These are phyloP conservation scores for Lentinus polychrous DNA, from an alignment of 1,284 basidiomycete species.

Conservation along the genomic window DNA sequence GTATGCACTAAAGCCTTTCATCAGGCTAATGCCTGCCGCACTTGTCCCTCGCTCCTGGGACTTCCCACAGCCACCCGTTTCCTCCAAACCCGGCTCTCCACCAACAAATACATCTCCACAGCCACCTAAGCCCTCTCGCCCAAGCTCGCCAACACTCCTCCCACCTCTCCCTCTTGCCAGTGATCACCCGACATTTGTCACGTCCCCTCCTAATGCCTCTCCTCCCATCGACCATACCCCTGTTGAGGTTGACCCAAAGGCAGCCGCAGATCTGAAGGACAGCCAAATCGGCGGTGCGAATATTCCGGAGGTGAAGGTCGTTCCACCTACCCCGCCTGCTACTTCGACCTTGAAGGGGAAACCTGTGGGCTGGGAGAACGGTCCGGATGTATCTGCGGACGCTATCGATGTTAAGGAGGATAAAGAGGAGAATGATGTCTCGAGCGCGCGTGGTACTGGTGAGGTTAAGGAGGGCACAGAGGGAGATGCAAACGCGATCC, in stretches of 20 bases:
- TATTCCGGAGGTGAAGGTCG: constrained; percentile 21
- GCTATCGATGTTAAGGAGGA: too few relatives aligned
- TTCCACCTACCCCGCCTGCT: constrained; percentile 23
- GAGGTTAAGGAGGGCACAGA: too few relatives aligned
- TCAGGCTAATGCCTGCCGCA: constrained; percentile 71
- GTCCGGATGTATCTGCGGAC: neutral
- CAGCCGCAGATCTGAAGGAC: neutral
- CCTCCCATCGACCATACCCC: constrained; percentile 12
- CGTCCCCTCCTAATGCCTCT: constrained; percentile 7
- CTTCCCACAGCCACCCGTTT: constrained; percentile 30
- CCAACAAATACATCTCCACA: neutral
- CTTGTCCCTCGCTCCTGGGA: constrained; percentile 74
- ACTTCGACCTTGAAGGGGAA: constrained; percentile 3
- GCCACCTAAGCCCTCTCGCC: constrained; percentile 3
- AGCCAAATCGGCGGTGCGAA: constrained; percentile 1
- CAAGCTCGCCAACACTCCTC: constrained; percentile 7
- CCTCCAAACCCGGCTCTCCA: neutral
- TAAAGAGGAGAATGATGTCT: too few relatives aligned
- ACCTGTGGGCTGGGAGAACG: constrained; percentile 1
- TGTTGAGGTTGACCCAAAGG: constrained; percentile 4
- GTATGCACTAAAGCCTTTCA: neutral
- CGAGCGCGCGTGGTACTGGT: too few relatives aligned
- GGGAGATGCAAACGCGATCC: too few relatives aligned
- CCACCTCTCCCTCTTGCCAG: constrained; percentile 9
- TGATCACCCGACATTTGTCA: constrained; percentile 8